phyloP scores from a whole-genome alignment of 2,329 filamentous ascomycete genomes.

The Colletotrichum filicis region DNA sequence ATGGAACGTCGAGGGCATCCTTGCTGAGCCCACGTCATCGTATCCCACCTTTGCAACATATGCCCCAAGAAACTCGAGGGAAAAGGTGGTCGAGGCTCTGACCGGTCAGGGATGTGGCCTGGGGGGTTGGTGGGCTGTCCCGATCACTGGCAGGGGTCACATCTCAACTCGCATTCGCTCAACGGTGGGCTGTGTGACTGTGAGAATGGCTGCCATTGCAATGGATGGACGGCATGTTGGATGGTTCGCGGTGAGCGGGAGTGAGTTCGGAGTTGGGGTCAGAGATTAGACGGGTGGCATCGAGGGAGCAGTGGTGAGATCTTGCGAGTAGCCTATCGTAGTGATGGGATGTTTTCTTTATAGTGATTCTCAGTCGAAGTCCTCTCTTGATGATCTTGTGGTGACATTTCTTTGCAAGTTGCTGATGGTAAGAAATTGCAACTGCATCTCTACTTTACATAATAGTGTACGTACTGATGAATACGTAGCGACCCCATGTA shows the following conservation, averaged over 20 bases:
- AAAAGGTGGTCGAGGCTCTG: background rate
- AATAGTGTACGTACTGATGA: too few relatives aligned
- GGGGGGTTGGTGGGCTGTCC: background rate
- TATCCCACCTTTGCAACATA: conserved; percentile 1
- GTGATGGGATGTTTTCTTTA: background rate
- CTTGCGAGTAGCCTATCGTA: background rate
- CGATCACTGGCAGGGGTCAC: background rate
- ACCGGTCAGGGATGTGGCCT: conserved; percentile 5
- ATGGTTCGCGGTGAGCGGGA: background rate
- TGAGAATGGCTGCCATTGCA: background rate
- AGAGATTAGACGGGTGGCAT: background rate
- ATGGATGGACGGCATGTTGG: background rate
- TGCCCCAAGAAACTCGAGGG: background rate
- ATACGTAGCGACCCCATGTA: too few relatives aligned
- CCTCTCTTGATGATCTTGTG: background rate
- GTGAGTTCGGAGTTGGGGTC: background rate
- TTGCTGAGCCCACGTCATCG: conserved; percentile 31
- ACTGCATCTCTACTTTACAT: too few relatives aligned
- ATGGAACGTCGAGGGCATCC: background rate
- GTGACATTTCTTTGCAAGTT: background rate
- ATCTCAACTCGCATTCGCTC: conserved; percentile 2
- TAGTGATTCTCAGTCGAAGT: background rate
- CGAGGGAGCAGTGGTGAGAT: background rate
- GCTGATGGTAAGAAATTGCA: too few relatives aligned
- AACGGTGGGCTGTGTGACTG: background rate